Evolutionary conservation across 495 filamentous ascomycete species (phyloP), one percentile per base, ranked within the genome.

Genomic region (Aspergillus mulundensis): DNA sequence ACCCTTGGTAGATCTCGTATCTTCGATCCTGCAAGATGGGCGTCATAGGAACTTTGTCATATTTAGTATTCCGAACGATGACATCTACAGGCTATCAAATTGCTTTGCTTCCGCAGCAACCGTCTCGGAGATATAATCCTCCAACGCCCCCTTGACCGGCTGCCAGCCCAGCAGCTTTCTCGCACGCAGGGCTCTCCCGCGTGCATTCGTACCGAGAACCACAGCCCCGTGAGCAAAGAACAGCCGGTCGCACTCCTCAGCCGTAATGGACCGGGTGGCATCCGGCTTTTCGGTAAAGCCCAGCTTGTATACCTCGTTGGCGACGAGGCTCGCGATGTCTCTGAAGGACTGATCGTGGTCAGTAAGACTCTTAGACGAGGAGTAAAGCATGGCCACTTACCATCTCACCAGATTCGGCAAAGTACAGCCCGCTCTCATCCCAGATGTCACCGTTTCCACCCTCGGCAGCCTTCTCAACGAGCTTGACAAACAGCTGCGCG

Each of bases 391-490:
- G 12, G 32, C 32, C 7, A n/a, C n/a, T n/a, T 36, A 36, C 32
- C 32, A 6, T 15, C 64, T 63, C 48, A 75, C 73, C 64, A 86
- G 77, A 58, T 77, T 67, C 80, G 36, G 77, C 70, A 62, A 89
- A 85, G 70, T 84, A 90, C 63, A 91, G 87, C 5, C 80, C 87
- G 52, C 84, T 73, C n/a, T 72, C 66, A 5, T 84, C 85, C 81
- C 87, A 93, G n/a, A 86, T 75, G 24, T 88, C 87, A 4, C 76
- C 84, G 43, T 83, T 74, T 1, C 70, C 66, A 0, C 81, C 85
- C 73, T 83, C 86, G 20, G 65, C 64, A 7, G 44, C 85, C 77
- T 59, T 84, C 25, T 84, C 80, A 20, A 88, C 60, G 20, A 71
- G 74, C 34, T 70, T 66, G 7, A 88, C 68, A 66, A 83, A 89